Evolutionary conservation across 1,139 yeast species (phyloP).

Genomic region (Candida tunisiensis): DNA sequence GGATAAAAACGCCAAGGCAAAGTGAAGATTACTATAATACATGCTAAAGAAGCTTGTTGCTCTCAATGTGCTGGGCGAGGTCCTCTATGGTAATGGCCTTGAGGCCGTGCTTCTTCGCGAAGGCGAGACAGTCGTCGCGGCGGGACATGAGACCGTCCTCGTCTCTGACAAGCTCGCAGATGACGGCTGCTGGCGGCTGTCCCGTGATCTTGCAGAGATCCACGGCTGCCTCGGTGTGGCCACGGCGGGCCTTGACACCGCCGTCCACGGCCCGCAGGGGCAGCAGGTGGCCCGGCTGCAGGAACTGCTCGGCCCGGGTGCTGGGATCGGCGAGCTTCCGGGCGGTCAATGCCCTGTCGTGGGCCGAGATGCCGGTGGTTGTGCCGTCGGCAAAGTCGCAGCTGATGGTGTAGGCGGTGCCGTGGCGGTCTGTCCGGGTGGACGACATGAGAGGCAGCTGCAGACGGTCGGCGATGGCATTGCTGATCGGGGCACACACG

Average conservation of each 20-base stretch:
- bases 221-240: constrained; percentile 98
- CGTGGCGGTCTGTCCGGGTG: constrained; percentile 66
- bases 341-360: constrained; percentile 81
- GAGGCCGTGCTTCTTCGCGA: constrained; percentile 44
- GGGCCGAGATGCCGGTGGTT: constrained; percentile 95
- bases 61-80: constrained; percentile 36
- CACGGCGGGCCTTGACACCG: constrained; percentile 63
- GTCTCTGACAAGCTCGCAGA: constrained; percentile 87
- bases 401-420: constrained; percentile 92
- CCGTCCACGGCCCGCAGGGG: constrained; percentile 89
- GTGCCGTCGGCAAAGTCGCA: constrained; percentile 70
- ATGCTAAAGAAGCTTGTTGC: too few relatives aligned
- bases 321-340: constrained; percentile 45
- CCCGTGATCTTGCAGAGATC: constrained; percentile 70
- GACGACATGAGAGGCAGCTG: constrained; percentile 68
- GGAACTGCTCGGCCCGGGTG: constrained; percentile 44
- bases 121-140: constrained; percentile 64
- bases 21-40: background rate
- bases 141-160: constrained; percentile 95
- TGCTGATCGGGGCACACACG: constrained; percentile 80
- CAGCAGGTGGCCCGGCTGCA: constrained; percentile 86
- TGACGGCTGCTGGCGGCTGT: constrained; percentile 74
- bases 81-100: constrained; percentile 74
- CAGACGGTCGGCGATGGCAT: constrained; percentile 60
- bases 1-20: background rate